A percentile compares a stretch with the other conserved stretches of the same genome.
phyloP scores from a whole-genome alignment of 495 filamentous ascomycete species.

The Penicillium nucicola region DNA sequence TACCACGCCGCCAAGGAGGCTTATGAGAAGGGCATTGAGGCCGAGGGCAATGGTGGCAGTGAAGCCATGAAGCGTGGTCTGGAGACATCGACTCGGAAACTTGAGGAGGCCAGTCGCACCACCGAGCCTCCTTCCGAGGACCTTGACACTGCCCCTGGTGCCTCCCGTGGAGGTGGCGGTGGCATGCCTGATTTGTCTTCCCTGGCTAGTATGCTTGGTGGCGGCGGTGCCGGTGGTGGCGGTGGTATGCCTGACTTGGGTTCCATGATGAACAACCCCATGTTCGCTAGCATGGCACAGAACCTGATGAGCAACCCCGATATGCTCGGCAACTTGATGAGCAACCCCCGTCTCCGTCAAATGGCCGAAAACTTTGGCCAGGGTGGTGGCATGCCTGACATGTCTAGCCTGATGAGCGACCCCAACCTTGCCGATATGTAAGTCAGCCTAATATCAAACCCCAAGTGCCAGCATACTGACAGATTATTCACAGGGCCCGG shows the following conservation, averaged over 20 bases:
- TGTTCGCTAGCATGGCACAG: conserved; percentile 95
- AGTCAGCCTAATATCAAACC: conserved; percentile 35
- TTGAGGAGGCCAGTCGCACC: conserved; percentile 64
- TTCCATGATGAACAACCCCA: conserved; percentile 91
- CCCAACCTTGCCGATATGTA: conserved; percentile 90
- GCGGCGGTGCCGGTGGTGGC: conserved; percentile 50
- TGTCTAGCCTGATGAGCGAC: conserved; percentile 80
- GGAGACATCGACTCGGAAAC: conserved; percentile 81
- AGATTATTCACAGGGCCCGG: conserved; percentile 54
- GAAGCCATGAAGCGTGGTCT: conserved; percentile 85
- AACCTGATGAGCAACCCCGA: conserved; percentile 95
- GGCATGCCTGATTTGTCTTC: conserved; percentile 77
- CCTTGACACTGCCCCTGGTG: conserved; percentile 43
- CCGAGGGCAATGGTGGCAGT: conserved; percentile 86
- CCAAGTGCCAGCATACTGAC: conserved; percentile 10
- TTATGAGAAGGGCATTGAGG: conserved; percentile 87
- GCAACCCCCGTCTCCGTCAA: conserved; percentile 80
- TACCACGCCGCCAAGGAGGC: conserved; percentile 90
- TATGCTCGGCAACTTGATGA: conserved; percentile 85
- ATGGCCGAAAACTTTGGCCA: conserved; percentile 61
- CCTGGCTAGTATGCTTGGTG: conserved; percentile 71
- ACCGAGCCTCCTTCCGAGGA: conserved; percentile 50
- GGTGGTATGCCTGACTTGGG: conserved; percentile 85
- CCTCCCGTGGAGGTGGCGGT: conserved; percentile 52
- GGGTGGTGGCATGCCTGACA: conserved; percentile 77